Percentiles rank a stretch among this genome's conserved stretches.
These are phyloP conservation scores for Syzygium oleosum DNA, from an alignment of 345 rosid species.

Conservation along the genomic window DNA sequence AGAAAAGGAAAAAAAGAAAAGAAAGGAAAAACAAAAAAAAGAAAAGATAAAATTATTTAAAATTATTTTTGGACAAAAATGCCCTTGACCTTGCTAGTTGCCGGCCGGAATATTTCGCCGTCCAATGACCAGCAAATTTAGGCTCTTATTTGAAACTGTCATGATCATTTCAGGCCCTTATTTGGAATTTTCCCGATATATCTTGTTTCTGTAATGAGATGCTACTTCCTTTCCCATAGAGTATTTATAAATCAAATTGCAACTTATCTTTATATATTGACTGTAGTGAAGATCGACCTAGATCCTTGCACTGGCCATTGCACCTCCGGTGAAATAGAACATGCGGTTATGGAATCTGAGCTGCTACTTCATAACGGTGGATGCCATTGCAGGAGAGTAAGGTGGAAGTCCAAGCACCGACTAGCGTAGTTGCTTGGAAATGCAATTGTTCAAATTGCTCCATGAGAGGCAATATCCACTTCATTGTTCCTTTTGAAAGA, in stretches of 20 bases:
- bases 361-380: slow-evolving; percentile 52
- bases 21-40: too few species aligned
- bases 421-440: slow-evolving; percentile 49
- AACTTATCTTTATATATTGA: not conserved
- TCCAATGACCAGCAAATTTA: too few species aligned
- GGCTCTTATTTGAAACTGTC: too few species aligned
- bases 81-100: too few species aligned
- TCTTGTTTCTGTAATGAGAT: not conserved
- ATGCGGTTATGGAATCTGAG: slow-evolving; percentile 30
- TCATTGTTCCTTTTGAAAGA: slow-evolving; percentile 45
- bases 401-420: slow-evolving; percentile 57
- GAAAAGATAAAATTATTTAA: too few species aligned
- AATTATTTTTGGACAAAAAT: too few species aligned
- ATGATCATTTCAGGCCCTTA: too few species aligned
- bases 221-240: not conserved
- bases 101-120: too few species aligned
- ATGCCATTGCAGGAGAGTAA: slow-evolving; percentile 65
- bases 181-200: not conserved
- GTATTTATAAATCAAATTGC: not conserved
- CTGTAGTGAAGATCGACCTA: not conserved
- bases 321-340: not conserved
- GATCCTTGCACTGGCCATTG: not conserved
- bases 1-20: too few species aligned
- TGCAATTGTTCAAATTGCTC: slow-evolving; percentile 79
- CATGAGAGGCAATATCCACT: slow-evolving; percentile 64